Conservation (phyloP, 805 yeast genomes). For the Spathaspora hagerdaliae region DNA sequence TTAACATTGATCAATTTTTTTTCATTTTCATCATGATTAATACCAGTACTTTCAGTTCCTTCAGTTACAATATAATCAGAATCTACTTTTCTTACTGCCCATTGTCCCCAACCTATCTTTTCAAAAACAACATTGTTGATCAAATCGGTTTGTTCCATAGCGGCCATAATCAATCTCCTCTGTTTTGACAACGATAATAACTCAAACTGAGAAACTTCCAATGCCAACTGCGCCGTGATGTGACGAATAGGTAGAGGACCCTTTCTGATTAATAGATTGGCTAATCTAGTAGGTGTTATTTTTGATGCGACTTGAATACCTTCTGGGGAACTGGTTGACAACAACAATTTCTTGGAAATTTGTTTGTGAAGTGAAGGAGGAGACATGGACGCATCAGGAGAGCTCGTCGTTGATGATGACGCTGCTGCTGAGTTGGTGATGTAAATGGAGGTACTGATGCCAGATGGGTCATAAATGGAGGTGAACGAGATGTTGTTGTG, state of each 20-base stretch:
- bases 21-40: not conserved
- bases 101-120: constrained; percentile 97
- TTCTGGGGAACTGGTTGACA: constrained; percentile 80
- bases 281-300: constrained; percentile 76
- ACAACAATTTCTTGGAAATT: constrained; percentile 11
- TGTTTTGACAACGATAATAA: constrained; percentile 81
- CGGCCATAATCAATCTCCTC: constrained; percentile 84
- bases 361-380: not conserved
- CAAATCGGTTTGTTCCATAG: constrained; percentile 69
- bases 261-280: constrained; percentile 60
- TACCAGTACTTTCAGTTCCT: constrained; percentile 25
- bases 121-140: constrained; percentile 69
- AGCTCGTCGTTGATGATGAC: not conserved
- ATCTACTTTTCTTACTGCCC: constrained; percentile 70
- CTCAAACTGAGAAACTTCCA: constrained; percentile 76
- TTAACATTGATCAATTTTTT: constrained; percentile 19
- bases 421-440: not conserved
- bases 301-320: constrained; percentile 84
- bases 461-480: not conserved
- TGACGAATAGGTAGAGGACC: constrained; percentile 92
- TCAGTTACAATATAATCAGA: constrained; percentile 45
- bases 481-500: not conserved
- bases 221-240: constrained; percentile 72
- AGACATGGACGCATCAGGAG: not conserved
- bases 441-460: not conserved